Percentiles rank a stretch among this genome's conserved stretches.
phyloP scores from a whole-genome alignment of 805 yeast species.

The Starmerella bombi region DNA sequence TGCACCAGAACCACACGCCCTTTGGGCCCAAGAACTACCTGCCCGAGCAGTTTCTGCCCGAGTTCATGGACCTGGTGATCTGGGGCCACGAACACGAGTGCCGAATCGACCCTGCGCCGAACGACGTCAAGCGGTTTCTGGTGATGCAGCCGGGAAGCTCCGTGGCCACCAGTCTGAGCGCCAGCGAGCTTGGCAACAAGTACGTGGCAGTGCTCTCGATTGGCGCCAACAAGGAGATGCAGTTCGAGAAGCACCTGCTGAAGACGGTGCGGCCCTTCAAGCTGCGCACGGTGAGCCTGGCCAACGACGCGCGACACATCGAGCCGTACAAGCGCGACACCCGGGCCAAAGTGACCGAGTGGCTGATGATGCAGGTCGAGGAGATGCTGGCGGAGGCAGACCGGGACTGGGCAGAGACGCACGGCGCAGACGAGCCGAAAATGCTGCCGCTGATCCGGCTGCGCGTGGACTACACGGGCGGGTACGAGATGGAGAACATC shows the following conservation, averaged over 20 bases:
- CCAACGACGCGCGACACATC: slow-evolving; percentile 28
- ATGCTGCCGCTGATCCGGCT: slow-evolving; percentile 75
- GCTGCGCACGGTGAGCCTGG: slow-evolving; percentile 50
- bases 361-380: slow-evolving; percentile 52
- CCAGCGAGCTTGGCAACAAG: slow-evolving; percentile 69
- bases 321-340: slow-evolving; percentile 33
- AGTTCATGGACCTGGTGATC: slow-evolving; percentile 63
- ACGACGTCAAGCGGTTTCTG: slow-evolving; percentile 48
- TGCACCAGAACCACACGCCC: slow-evolving; percentile 78
- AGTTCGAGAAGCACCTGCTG: slow-evolving; percentile 48
- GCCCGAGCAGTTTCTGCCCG: slow-evolving; percentile 75
- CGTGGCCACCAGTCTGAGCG: slow-evolving; percentile 78
- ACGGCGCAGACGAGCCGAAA: slow-evolving; percentile 27
- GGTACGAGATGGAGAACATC: slow-evolving; percentile 83
- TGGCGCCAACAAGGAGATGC: slow-evolving; percentile 38
- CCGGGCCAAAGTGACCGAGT: slow-evolving; percentile 42
- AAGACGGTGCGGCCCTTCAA: slow-evolving; percentile 71
- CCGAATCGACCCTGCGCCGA: slow-evolving; percentile 47
- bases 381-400: slow-evolving; percentile 48
- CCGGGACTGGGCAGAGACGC: slow-evolving; percentile 33
- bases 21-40: slow-evolving; percentile 64
- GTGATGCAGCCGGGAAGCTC: slow-evolving; percentile 90
- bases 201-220: slow-evolving; percentile 59
- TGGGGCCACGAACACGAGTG: slow-evolving; percentile 99
- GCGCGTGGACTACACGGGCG: slow-evolving; percentile 80